These are phyloP conservation scores for Kodamaea restingae DNA, from an alignment of 805 yeast species.

Conservation along the genomic window DNA sequence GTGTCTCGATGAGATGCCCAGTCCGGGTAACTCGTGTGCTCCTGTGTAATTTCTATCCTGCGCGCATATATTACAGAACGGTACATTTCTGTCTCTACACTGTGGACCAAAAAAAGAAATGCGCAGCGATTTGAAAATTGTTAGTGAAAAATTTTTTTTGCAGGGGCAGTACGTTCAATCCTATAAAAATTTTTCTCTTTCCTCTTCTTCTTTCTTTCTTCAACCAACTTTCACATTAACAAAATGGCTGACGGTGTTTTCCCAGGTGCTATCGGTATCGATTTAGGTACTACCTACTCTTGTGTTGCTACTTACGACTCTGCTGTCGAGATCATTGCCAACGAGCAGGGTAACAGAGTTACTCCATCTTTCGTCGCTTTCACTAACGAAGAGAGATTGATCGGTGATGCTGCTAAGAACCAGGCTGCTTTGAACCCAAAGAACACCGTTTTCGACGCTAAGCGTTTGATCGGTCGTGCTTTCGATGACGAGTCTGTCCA, in stretches of 20 bases:
- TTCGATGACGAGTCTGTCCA: constrained; percentile 57
- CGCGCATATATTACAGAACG: not conserved
- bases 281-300: constrained; percentile 50
- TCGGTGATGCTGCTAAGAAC: constrained; percentile 50
- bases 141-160: constrained; percentile 16
- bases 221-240: constrained; percentile 11
- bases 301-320: constrained; percentile 49
- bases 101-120: constrained; percentile 2
- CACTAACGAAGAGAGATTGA: constrained; percentile 47
- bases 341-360: constrained; percentile 51
- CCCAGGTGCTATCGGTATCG: constrained; percentile 77
- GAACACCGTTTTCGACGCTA: constrained; percentile 48
- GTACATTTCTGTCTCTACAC: too few relatives aligned
- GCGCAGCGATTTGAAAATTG: constrained; percentile 3
- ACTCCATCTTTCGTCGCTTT: constrained; percentile 50
- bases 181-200: constrained; percentile 10
- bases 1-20: too few relatives aligned
- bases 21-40: too few relatives aligned
- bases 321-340: constrained; percentile 49
- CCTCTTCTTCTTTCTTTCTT: constrained; percentile 8
- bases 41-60: not conserved
- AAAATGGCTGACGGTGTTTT: constrained; percentile 96
- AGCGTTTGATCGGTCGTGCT: constrained; percentile 58
- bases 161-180: constrained; percentile 5
- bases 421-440: constrained; percentile 50